Evolutionary conservation across 768 basidiomycete genomes (phyloP).

Genomic region (Ramaria rubella): DNA sequence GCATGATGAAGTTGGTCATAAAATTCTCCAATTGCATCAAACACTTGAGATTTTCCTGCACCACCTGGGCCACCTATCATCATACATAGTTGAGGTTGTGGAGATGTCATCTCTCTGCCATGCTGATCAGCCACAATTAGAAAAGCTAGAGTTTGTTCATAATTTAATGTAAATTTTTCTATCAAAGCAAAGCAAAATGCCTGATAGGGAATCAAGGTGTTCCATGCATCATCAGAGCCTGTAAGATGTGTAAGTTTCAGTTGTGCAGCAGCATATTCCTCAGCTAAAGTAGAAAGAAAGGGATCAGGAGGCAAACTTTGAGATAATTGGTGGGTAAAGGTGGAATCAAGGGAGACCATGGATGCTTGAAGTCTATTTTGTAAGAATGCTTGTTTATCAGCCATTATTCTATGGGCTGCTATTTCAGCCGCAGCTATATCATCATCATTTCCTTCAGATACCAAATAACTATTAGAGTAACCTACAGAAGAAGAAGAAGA

Average conservation of each 20-base stretch:
- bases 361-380: neutral
- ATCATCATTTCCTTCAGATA: neutral
- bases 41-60: constrained; percentile 20
- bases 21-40: constrained; percentile 17
- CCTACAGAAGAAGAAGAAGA: neutral
- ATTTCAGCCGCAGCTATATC: neutral
- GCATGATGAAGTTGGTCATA: constrained; percentile 1
- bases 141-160: constrained; percentile 14
- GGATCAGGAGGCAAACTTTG: neutral
- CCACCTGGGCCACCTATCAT: constrained; percentile 20
- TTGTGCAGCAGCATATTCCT: neutral
- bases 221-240: neutral
- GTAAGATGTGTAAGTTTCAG: neutral
- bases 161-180: constrained; percentile 13
- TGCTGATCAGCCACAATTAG: constrained; percentile 9
- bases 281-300: neutral
- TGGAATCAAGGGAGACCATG: neutral
- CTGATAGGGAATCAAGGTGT: neutral
- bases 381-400: neutral
- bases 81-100: constrained; percentile 5
- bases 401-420: neutral
- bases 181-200: neutral
- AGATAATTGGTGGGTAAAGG: neutral
- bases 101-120: neutral
- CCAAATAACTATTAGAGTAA: neutral